A percentile compares a stretch with the other conserved stretches of the same genome.
Evolutionary conservation across 106 monocot genomes (phyloP).

Genomic region (Dendrobium chrysotoxum): DNA sequence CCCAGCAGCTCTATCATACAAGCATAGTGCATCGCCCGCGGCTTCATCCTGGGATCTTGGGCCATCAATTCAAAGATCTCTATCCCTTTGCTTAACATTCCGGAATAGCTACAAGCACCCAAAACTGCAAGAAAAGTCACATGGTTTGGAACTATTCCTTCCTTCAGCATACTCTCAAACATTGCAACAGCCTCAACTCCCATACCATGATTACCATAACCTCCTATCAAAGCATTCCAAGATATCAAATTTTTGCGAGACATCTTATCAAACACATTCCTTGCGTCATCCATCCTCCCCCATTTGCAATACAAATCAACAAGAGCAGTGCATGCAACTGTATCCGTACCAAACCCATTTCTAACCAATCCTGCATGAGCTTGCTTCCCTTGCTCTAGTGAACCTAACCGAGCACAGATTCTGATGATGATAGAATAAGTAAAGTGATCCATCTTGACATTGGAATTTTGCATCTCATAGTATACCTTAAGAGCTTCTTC

Average conservation of each 20-base stretch:
- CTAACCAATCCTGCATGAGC: slow-evolving; percentile 71
- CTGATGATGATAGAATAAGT: slow-evolving; percentile 73
- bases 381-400: slow-evolving; percentile 78
- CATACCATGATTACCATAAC: slow-evolving; percentile 71
- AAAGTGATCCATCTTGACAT: slow-evolving; percentile 78
- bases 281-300: slow-evolving; percentile 86
- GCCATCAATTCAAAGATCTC: slow-evolving; percentile 65
- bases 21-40: slow-evolving; percentile 78
- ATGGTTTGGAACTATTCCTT: slow-evolving; percentile 67
- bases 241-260: slow-evolving; percentile 64
- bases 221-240: slow-evolving; percentile 94
- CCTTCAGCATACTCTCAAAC: slow-evolving; percentile 57
- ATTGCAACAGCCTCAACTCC: slow-evolving; percentile 50
- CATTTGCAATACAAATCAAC: slow-evolving; percentile 91
- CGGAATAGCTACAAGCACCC: slow-evolving; percentile 68
- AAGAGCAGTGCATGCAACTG: slow-evolving; percentile 66
- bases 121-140: slow-evolving; percentile 78
- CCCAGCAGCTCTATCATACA: slow-evolving; percentile 91
- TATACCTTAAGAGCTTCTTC: slow-evolving; percentile 74
- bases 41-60: slow-evolving; percentile 35
- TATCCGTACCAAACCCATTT: slow-evolving; percentile 52
- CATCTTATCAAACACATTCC: slow-evolving; percentile 76
- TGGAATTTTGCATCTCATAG: slow-evolving; percentile 50
- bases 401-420: slow-evolving; percentile 67
- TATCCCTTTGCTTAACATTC: slow-evolving; percentile 55